phyloP scores from a whole-genome alignment of 805 yeast species.

The Cyberlindnera nakhonratchasimensis region DNA sequence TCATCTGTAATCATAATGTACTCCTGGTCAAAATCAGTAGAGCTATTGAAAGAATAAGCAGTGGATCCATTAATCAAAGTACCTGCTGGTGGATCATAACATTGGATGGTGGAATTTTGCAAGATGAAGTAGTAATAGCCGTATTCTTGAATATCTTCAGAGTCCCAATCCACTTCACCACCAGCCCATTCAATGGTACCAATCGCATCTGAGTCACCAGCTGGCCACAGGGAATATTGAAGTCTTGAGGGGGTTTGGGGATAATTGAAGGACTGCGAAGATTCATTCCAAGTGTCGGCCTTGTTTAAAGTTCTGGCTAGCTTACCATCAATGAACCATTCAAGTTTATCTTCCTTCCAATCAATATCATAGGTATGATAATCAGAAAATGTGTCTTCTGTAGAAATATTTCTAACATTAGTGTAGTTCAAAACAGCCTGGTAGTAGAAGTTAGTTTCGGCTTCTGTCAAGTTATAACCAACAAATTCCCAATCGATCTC shows the following conservation, averaged over 20 bases:
- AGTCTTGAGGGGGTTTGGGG: constrained; percentile 77
- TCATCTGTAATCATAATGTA: constrained; percentile 60
- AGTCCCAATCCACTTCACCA: constrained; percentile 81
- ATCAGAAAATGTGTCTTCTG: constrained; percentile 56
- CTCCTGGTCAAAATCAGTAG: constrained; percentile 45
- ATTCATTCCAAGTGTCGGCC: constrained; percentile 58
- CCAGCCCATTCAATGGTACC: constrained; percentile 87
- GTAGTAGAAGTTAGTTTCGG: constrained; percentile 78
- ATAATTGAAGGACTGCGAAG: constrained; percentile 51
- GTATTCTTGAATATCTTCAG: constrained; percentile 62
- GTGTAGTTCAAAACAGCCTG: constrained; percentile 70
- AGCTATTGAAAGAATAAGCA: constrained; percentile 52
- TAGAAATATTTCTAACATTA: constrained; percentile 44
- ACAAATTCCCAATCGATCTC: constrained; percentile 88
- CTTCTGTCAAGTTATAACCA: constrained; percentile 64
- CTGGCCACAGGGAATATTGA: constrained; percentile 78
- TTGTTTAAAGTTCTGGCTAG: constrained; percentile 61
- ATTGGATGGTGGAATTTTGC: constrained; percentile 54
- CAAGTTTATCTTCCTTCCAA: constrained; percentile 70
- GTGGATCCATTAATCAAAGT: constrained; percentile 42
- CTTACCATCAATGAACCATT: constrained; percentile 73
- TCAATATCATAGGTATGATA: constrained; percentile 77
- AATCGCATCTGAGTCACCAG: constrained; percentile 51
- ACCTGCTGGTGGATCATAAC: constrained; percentile 70
- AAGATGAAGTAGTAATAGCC: constrained; percentile 81